Evolutionary conservation across 106 monocot genomes (phyloP), one percentile per base, ranked within the genome.

Genomic region (Posidonia australis): DNA sequence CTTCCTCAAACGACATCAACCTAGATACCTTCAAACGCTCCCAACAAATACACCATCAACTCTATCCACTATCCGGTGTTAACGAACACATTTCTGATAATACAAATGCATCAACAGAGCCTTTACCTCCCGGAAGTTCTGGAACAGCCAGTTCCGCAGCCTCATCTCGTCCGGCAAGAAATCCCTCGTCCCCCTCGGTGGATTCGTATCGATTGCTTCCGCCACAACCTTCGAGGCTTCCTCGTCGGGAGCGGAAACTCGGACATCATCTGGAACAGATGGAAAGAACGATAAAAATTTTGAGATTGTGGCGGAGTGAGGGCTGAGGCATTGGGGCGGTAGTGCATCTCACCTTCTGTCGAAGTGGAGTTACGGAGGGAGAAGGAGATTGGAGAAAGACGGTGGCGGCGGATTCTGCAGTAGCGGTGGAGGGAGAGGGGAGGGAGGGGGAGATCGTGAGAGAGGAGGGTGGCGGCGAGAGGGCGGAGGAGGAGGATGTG

Each of bases 141-240:
- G 73, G 60, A 98, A 98, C 28, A 98, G 77, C 98, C 98, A 91
- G 47, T 64, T 87, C 42, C 98, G 70, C 11, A 98, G 72, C 46
- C 98, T 74, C 98, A 88, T 91, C 12, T 91, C 98, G 61, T 91
- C 87, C 51, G 91, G 98, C 1, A 73, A 74, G 66, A 98, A 98
- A 42, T 98, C 98, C 70, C 98, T 78, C 48, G 98, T 98, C 29
- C 98, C 91, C 19, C 98, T 74, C 11, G 98, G 98, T 11, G 98
- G 98, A 55, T 98, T 98, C 9, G 88, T 79, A 30, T 91, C 98
- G 56, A 98, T 79, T 14, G 82, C 58, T 18, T 75, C 74, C 18
- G 31, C 17, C 25, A 55, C 51, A 36, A 23, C 17, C 20, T 25
- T 57, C 10, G 42, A 59, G 27, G 58, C 64, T 1, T 36, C 60